phyloP scores from a whole-genome alignment of 768 basidiomycete species.

The Chlorophyllum brunneum region DNA sequence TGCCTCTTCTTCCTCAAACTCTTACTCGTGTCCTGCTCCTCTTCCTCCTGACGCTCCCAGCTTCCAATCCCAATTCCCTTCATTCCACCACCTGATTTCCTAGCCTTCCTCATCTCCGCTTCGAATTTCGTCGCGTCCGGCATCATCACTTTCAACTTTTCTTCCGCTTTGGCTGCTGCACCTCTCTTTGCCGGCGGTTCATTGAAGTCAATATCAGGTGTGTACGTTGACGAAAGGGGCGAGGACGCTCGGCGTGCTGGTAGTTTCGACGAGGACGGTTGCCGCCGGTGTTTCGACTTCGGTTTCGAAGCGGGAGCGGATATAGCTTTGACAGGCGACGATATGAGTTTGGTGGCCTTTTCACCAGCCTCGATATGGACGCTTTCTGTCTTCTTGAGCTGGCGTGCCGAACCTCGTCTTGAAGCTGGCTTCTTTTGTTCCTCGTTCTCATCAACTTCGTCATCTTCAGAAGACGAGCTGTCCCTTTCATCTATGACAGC shows the following conservation, averaged over 20 bases:
- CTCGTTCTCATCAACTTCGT: not conserved
- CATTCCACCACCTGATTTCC: conserved; percentile 25
- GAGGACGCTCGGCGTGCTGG: too few relatives aligned
- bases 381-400: conserved; percentile 21
- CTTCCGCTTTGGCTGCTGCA: conserved; percentile 42
- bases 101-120: conserved; percentile 48
- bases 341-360: not conserved
- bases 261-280: too few relatives aligned
- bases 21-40: conserved; percentile 8
- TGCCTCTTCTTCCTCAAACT: conserved; percentile 17
- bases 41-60: conserved; percentile 12
- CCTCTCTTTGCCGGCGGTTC: conserved; percentile 26
- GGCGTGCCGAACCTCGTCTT: not conserved
- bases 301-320: conserved; percentile 10
- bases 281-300: too few relatives aligned
- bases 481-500: not conserved
- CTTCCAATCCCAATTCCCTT: conserved; percentile 20
- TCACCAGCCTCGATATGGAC: conserved; percentile 24
- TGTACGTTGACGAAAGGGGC: not conserved
- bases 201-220: not conserved
- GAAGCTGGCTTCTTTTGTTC: not conserved
- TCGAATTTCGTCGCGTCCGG: conserved; percentile 72
- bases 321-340: conserved; percentile 5
- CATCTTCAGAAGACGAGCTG: not conserved
- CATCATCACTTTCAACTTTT: conserved; percentile 68